phyloP scores from a whole-genome alignment of 768 basidiomycete genomes.

The Mrakia frigida region DNA sequence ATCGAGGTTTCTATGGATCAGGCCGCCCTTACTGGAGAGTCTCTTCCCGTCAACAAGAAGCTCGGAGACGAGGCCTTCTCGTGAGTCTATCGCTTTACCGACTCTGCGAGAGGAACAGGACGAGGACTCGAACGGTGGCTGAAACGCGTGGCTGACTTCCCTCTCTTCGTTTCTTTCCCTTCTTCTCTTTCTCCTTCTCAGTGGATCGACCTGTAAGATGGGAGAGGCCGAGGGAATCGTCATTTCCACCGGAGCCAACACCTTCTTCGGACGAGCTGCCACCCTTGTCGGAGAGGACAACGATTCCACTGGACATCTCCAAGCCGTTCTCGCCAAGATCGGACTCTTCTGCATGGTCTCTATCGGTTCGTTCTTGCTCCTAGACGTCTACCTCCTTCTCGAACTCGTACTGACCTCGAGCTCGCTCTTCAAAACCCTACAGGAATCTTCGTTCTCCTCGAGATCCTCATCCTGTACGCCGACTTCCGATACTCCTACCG shows the following conservation, averaged over 20 bases:
- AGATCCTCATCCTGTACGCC: conserved; percentile 89
- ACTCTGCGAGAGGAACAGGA: not conserved
- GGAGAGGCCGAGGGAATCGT: conserved; percentile 98
- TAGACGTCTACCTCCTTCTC: too few relatives aligned
- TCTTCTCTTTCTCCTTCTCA: conserved; percentile 39
- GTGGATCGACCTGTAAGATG: conserved; percentile 96
- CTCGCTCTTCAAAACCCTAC: not conserved
- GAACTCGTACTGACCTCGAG: too few relatives aligned
- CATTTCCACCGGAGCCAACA: conserved; percentile 93
- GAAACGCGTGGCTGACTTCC: not conserved
- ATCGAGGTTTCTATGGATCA: conserved; percentile 98
- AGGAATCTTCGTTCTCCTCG: conserved; percentile 78
- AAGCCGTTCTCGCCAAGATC: conserved; percentile 96
- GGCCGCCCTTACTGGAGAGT: conserved; percentile 96
- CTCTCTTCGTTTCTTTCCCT: not conserved
- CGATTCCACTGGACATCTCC: conserved; percentile 95
- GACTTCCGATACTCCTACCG: conserved; percentile 87
- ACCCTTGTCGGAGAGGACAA: conserved; percentile 96
- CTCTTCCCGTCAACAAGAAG: conserved; percentile 88
- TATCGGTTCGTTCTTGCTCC: conserved; percentile 55
- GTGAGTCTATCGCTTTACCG: conserved; percentile 51
- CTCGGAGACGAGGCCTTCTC: conserved; percentile 95
- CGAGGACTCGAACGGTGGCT: not conserved
- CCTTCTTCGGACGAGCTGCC: conserved; percentile 96
- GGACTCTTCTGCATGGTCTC: conserved; percentile 95